Conservation (phyloP, 768 basidiomycete genomes). For the Mycena metata region DNA sequence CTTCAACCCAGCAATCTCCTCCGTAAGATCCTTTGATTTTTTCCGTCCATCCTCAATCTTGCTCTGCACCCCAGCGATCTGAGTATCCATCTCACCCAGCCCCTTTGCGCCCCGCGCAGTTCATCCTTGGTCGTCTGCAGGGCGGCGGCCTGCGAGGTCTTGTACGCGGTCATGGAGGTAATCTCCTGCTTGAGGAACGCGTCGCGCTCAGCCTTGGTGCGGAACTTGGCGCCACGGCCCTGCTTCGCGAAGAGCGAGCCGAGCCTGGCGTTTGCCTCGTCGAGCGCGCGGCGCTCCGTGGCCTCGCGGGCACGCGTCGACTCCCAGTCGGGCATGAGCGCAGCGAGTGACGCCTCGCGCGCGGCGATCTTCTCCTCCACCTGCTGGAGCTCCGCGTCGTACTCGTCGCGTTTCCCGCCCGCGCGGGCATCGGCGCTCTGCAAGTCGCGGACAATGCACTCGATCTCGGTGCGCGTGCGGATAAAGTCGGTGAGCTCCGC, state of each 20-base stretch:
- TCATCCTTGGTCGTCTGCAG: constrained; percentile 68
- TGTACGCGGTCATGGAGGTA: constrained; percentile 72
- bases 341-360: constrained; percentile 73
- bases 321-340: constrained; percentile 80
- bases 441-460: constrained; percentile 87
- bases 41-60: constrained; percentile 76
- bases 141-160: constrained; percentile 66
- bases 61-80: constrained; percentile 67
- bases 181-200: constrained; percentile 87
- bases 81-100: constrained; percentile 68
- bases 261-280: constrained; percentile 79
- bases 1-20: constrained; percentile 72
- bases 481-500: constrained; percentile 90
- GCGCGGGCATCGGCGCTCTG: constrained; percentile 73
- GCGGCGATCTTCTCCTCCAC: constrained; percentile 72
- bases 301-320: constrained; percentile 63
- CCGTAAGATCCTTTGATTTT: constrained; percentile 68
- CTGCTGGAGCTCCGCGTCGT: constrained; percentile 73
- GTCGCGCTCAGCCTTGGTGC: constrained; percentile 87
- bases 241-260: constrained; percentile 89
- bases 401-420: constrained; percentile 71
- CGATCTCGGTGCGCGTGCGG: constrained; percentile 86
- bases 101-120: constrained; percentile 61
- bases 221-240: constrained; percentile 88
- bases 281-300: constrained; percentile 75